Base-by-base conservation (phyloP, 2,329 filamentous ascomycete genomes). In the Bipolaris oryzae region DNA sequence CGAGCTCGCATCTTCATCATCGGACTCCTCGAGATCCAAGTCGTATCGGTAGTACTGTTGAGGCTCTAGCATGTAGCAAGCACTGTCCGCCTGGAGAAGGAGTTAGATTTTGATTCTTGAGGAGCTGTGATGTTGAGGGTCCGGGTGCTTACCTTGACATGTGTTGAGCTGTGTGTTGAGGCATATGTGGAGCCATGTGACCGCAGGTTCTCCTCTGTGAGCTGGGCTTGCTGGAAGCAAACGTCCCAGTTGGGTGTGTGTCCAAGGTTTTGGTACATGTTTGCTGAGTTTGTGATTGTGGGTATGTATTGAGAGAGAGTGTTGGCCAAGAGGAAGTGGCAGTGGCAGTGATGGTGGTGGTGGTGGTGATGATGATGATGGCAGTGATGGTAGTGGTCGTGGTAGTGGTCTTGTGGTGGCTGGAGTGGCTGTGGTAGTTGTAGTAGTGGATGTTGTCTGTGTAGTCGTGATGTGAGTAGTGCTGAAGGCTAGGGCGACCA, bases 161-260 rank as follows among this genome's bases (percentile, higher is more conserved):
- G 64, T 45, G 62, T 50, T 4, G 62, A 63, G 46, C 69, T 68
- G 50, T 75, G 72, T 43, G 69, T 52, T 50, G 42, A 45, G 21
- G 50, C 48, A 25, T 56, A 63, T 44, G 62, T 52, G 1, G 62
- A 66, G 48, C 69, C 68, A 51, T 76, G 72, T 39, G 69, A 53
- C 45, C 66, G 62, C 28, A 76, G 41, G 55, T 75, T 76, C 43
- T 71, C 68, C 42, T 73, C 69, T 1, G 73, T 74, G 37, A 75
- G 60, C 46, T 57, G 57, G 25, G 41, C 33, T 52, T 57, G 56
- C 20, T 51, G 52, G 53, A 57, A 66, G 53, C 46, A 23, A 38
- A 53, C 38, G 13, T 50, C 48, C 50, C 53, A 60, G 50, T 57
- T 57, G 50, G 55, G 50, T 28, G 45, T 55, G 21, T 54, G 43